These are phyloP conservation scores for Atalantia buxifolia DNA, from an alignment of 345 rosid genomes.

Conservation along the genomic window DNA sequence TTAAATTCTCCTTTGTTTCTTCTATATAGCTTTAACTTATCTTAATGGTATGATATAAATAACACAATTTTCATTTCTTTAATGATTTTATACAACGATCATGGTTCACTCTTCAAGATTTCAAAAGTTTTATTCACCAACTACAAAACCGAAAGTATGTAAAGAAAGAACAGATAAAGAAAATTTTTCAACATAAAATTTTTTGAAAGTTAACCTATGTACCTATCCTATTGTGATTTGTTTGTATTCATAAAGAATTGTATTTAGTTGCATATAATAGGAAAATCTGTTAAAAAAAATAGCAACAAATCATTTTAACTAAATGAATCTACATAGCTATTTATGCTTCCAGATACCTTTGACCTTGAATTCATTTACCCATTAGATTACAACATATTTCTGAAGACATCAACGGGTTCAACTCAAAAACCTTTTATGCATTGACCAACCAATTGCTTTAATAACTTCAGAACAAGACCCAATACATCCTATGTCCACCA, in stretches of 20 bases:
- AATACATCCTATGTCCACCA: background rate
- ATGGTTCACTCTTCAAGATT: background rate
- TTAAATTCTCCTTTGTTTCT: background rate
- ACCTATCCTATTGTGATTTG: background rate
- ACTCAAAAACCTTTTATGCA: background rate
- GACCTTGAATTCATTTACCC: background rate
- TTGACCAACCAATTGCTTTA: background rate
- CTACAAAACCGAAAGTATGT: background rate
- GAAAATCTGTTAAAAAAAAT: background rate
- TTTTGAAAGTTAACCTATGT: background rate
- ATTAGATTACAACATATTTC: background rate
- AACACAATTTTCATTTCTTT: background rate
- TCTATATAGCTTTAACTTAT: background rate
- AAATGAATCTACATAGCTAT: background rate
- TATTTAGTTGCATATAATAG: background rate
- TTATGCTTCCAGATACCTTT: background rate
- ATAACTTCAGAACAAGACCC: background rate
- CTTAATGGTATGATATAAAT: background rate
- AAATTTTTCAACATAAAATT: background rate
- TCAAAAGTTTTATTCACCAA: background rate
- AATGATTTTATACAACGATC: background rate
- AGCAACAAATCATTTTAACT: background rate
- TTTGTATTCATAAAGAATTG: background rate
- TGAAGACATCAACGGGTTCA: background rate
- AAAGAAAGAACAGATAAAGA: background rate